Conservation (phyloP, 805 yeast genomes). For the Candida oleophila region DNA sequence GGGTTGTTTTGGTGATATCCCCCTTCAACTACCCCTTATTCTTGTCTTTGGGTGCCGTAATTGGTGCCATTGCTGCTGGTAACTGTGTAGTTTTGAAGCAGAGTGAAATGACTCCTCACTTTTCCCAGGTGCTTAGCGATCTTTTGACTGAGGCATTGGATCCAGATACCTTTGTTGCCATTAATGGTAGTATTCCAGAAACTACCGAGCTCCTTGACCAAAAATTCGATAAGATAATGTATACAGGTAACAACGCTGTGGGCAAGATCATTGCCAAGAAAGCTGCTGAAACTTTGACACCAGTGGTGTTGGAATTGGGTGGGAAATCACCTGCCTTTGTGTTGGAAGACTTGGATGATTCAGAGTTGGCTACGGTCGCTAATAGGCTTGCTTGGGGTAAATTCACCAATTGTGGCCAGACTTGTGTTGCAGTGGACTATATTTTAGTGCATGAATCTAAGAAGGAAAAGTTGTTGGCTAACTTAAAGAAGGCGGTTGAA, state of each 20-base stretch:
- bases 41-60: conserved; percentile 62
- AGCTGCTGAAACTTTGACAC: conserved; percentile 85
- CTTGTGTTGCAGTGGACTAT: conserved; percentile 89
- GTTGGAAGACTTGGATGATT: conserved; percentile 46
- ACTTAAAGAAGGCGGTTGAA: conserved; percentile 37
- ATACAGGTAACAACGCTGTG: conserved; percentile 78
- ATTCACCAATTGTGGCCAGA: conserved; percentile 81
- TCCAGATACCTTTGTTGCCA: conserved; percentile 55
- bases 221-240: conserved; percentile 78
- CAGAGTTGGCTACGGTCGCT: conserved; percentile 45
- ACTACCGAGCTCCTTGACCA: conserved; percentile 57
- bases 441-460: conserved; percentile 61
- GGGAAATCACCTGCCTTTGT: conserved; percentile 89
- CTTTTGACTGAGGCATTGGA: conserved; percentile 55
- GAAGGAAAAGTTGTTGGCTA: conserved; percentile 50
- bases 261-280: conserved; percentile 75
- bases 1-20: conserved; percentile 68
- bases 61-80: conserved; percentile 84
- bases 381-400: conserved; percentile 76
- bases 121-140: conserved; percentile 54
- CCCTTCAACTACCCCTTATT: conserved; percentile 82
- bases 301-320: conserved; percentile 80
- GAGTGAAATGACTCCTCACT: conserved; percentile 67
- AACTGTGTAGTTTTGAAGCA: conserved; percentile 78
- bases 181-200: conserved; percentile 72